Percentiles rank a stretch among this genome's conserved stretches.
phyloP scores from a whole-genome alignment of 1,284 basidiomycete genomes.

The Malassezia dermatis region DNA sequence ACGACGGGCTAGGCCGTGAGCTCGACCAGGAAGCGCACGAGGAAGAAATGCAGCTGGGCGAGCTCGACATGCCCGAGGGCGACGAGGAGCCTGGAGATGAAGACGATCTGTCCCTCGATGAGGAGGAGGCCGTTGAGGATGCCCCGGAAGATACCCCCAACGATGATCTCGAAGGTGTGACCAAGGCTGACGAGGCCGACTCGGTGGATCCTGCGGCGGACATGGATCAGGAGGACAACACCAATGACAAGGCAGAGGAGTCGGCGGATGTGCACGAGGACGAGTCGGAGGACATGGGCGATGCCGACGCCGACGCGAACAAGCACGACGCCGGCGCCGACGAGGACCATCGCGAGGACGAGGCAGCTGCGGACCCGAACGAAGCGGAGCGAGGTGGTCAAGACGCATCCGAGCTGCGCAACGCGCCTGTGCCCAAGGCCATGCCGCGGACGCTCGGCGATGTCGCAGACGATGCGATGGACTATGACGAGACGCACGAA shows the following conservation, averaged over 20 bases:
- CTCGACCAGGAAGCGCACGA: conserved; percentile 41
- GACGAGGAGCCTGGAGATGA: conserved; percentile 23
- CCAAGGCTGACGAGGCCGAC: conserved; percentile 16
- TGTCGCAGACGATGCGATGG: conserved; percentile 23
- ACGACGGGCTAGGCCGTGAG: conserved; percentile 49
- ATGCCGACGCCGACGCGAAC: conserved; percentile 18
- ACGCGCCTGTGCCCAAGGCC: neutral
- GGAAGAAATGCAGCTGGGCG: conserved; percentile 43
- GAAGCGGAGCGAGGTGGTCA: conserved; percentile 17
- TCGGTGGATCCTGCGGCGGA: conserved; percentile 4
- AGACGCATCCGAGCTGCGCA: neutral
- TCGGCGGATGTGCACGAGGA: conserved; percentile 46
- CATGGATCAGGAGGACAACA: conserved; percentile 39
- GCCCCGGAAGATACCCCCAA: conserved; percentile 2
- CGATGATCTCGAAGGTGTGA: conserved; percentile 24
- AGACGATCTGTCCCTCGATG: neutral
- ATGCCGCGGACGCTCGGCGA: neutral
- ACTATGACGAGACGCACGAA: conserved; percentile 11
- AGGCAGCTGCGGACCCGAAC: conserved; percentile 18
- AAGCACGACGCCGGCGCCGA: conserved; percentile 30
- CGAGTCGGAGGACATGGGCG: conserved; percentile 3
- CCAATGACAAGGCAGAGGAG: conserved; percentile 33
- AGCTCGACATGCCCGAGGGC: conserved; percentile 18
- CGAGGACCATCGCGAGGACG: conserved; percentile 16
- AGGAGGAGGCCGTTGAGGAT: conserved; percentile 12